Percentiles rank a stretch among this genome's conserved stretches.
phyloP scores from a whole-genome alignment of 1,284 basidiomycete species.

The Volvariella surrecta region DNA sequence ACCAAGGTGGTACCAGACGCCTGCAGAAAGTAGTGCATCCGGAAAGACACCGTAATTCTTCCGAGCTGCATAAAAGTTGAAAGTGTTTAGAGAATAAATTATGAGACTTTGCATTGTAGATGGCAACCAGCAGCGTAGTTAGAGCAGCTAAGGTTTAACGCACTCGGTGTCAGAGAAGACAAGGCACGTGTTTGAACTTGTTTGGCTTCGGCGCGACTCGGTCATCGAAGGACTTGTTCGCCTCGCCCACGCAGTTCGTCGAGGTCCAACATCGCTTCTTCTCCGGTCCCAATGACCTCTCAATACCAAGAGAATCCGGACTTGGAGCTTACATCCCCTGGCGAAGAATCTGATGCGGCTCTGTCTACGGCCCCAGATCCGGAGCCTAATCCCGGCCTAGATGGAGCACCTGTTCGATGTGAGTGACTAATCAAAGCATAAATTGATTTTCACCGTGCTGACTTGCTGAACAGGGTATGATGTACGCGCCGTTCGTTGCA shows the following conservation, averaged over 20 bases:
- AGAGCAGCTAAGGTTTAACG: too few species aligned
- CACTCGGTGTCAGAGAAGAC: too few species aligned
- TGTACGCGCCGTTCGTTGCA: constrained; percentile 23
- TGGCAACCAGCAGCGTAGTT: too few species aligned
- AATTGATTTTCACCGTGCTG: constrained; percentile 10
- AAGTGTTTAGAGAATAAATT: too few species aligned
- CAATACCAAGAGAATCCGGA: constrained; percentile 24
- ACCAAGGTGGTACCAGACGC: too few species aligned
- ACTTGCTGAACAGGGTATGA: constrained; percentile 32
- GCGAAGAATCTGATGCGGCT: constrained; percentile 35
- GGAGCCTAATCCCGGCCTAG: constrained; percentile 36
- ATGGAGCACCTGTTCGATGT: constrained; percentile 41
- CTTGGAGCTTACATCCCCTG: constrained; percentile 31
- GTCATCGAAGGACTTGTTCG: background rate
- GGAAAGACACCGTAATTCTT: too few species aligned
- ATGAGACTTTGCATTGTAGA: too few species aligned
- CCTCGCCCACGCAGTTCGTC: constrained; percentile 7
- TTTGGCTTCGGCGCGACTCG: constrained; percentile 1
- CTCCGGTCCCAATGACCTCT: constrained; percentile 16
- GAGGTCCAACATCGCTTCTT: constrained; percentile 8
- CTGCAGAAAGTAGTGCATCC: too few species aligned
- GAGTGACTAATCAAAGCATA: constrained; percentile 17
- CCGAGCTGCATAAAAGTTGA: too few species aligned
- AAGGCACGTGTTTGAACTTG: background rate
- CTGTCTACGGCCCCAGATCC: constrained; percentile 26